phyloP scores from a whole-genome alignment of 306 rosid genomes.

The Prinsepia uniflora region DNA sequence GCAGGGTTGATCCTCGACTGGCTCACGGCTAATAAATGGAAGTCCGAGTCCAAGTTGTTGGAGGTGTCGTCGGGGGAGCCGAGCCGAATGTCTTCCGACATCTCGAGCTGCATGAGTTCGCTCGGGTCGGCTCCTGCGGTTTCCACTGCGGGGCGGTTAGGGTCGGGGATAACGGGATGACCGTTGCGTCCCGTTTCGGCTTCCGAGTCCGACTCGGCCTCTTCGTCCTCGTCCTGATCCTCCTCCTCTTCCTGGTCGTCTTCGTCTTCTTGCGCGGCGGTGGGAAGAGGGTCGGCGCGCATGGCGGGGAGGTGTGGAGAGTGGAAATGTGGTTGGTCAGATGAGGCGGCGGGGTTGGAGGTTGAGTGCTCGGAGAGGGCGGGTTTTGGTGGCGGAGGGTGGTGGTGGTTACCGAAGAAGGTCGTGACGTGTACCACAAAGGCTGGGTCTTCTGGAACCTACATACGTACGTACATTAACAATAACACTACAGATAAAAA shows the following conservation, averaged over 20 bases:
- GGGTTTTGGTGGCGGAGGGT: conserved; percentile 59
- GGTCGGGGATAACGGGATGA: not conserved
- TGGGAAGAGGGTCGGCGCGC: conserved; percentile 25
- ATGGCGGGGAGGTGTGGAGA: conserved; percentile 32
- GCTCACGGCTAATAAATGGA: conserved; percentile 48
- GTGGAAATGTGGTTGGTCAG: conserved; percentile 38
- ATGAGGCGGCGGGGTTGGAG: conserved; percentile 67
- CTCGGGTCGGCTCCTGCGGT: conserved; percentile 42
- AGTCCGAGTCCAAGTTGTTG: conserved; percentile 65
- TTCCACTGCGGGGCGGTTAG: not conserved
- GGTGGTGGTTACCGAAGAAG: conserved; percentile 51
- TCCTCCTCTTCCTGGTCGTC: conserved; percentile 37
- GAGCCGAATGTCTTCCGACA: conserved; percentile 73
- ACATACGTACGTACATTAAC: conserved; percentile 1
- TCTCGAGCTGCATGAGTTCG: conserved; percentile 78
- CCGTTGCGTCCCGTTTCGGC: conserved; percentile 36
- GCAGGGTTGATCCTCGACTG: conserved; percentile 25
- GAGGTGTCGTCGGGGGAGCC: conserved; percentile 87
- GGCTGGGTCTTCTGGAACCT: conserved; percentile 70
- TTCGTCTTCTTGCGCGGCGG: conserved; percentile 27
- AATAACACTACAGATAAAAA: not conserved
- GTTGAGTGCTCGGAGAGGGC: conserved; percentile 88
- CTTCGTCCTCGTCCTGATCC: conserved; percentile 42
- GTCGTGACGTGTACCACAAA: conserved; percentile 65
- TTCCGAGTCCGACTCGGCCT: conserved; percentile 48